Base-by-base conservation (phyloP, 371 early-diverging fungal species). In the Spraguea lophii region DNA sequence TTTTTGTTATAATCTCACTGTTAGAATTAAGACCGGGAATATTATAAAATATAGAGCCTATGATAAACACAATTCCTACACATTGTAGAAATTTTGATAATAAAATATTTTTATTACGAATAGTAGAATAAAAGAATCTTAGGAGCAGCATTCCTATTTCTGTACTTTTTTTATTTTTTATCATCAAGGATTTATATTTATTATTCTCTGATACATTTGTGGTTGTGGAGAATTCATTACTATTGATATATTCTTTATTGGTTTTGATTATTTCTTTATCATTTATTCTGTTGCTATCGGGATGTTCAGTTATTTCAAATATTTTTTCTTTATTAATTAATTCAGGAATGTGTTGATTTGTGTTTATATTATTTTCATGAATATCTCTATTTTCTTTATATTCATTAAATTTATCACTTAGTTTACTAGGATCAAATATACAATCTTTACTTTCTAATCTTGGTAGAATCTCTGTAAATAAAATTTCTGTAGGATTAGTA, bases 401-500 rank as follows among this genome's bases (percentile, higher is more conserved):
- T 30, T 30, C 12, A 30, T 30, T 30, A 7, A 30, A 30, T 30
- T 7, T 12, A 12, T 30, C 12, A 7, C 4, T 30, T 7, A 30
- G 4, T 30, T 30, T 12, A 12, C 30, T 12, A 30, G 4, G 12
- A 7, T 30, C 12, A 30, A 12, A 30, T 7, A 7, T 30, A 30
- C 4, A 7, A 7, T 30, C 12, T 7, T 30, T 30, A 12, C 4
- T 12, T 7, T 30, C 30, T 7, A 30, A 30, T 12, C 7, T 30
- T 7, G 30, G 30, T 12, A 30, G 12, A 30, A 30, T 30, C 4
- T 7, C 4, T 7, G 30, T 30, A 30, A 30, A 30, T 7, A 30
- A 7, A 12, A 7, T 4, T 7, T 92, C 92, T 0, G 89, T 90
- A 54, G 86, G 79, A 62, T 89, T 88, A 68, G 79, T 86, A 1